These are phyloP conservation scores for Lepiota venenata DNA, from an alignment of 768 basidiomycete genomes.

Conservation along the genomic window DNA sequence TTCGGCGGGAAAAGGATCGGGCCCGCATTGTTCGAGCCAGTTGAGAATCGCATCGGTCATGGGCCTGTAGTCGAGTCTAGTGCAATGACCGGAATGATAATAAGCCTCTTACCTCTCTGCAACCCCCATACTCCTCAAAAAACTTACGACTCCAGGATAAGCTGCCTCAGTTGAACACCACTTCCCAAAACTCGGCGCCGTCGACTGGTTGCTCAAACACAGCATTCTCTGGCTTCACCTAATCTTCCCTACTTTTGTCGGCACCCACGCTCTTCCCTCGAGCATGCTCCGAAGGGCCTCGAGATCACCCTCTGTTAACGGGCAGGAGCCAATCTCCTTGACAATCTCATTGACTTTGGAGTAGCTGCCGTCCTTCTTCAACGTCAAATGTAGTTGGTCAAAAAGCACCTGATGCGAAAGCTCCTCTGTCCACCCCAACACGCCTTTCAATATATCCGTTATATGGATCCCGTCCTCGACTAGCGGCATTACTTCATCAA, in stretches of 20 bases:
- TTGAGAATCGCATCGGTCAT: slow-evolving; percentile 22
- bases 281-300: slow-evolving; percentile 16
- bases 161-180: slow-evolving; percentile 18
- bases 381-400: slow-evolving; percentile 27
- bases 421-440: slow-evolving; percentile 38
- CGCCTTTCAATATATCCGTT: slow-evolving; percentile 24
- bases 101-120: slow-evolving; percentile 28
- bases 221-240: slow-evolving; percentile 18
- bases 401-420: slow-evolving; percentile 26
- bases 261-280: slow-evolving; percentile 30
- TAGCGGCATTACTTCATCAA: slow-evolving; percentile 35
- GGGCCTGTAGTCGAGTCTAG: slow-evolving; percentile 23
- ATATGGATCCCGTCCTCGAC: slow-evolving; percentile 24
- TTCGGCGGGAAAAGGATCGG: neutral
- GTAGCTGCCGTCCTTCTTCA: slow-evolving; percentile 15
- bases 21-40: slow-evolving; percentile 18
- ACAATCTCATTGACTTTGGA: slow-evolving; percentile 22
- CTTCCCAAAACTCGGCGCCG: slow-evolving; percentile 24
- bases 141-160: slow-evolving; percentile 17
- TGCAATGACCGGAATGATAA: no score
- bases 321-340: slow-evolving; percentile 24
- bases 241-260: slow-evolving; percentile 21
- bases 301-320: slow-evolving; percentile 17
- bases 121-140: slow-evolving; percentile 34
- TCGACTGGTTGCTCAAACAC: slow-evolving; percentile 16